A percentile compares a stretch with the other conserved stretches of the same genome.
Evolutionary conservation across 352 stramenopile species (phyloP).

Genomic region (Phytophthora chlamydospora): DNA sequence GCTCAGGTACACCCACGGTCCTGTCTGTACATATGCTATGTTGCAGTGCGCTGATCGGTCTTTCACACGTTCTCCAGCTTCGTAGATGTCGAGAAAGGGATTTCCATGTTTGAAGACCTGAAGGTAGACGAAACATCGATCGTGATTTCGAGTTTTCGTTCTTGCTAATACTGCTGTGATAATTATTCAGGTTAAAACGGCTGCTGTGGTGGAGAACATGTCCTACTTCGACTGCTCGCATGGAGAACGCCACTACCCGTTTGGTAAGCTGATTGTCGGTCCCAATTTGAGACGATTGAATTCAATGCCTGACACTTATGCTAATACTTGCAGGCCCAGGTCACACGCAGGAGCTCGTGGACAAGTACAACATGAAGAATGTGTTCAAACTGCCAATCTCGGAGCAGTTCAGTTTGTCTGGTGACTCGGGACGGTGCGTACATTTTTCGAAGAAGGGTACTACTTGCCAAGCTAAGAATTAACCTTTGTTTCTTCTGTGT

Average conservation of each 20-base stretch:
- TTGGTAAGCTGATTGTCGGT: slow-evolving; percentile 47
- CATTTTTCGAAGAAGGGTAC: neutral
- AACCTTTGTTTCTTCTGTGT: neutral
- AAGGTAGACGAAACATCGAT: slow-evolving; percentile 57
- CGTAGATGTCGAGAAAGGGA: slow-evolving; percentile 98
- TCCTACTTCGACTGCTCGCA: slow-evolving; percentile 95
- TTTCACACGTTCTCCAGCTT: slow-evolving; percentile 64
- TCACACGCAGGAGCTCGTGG: slow-evolving; percentile 76
- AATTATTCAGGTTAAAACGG: slow-evolving; percentile 89
- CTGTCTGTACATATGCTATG: neutral
- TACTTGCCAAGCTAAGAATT: neutral
- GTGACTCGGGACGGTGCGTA: slow-evolving; percentile 75
- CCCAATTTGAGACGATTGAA: neutral
- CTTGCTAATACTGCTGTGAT: slow-evolving; percentile 9
- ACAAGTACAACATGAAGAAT: slow-evolving; percentile 86
- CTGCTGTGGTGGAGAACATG: slow-evolving; percentile 99
- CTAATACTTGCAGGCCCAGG: slow-evolving; percentile 48
- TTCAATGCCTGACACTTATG: neutral
- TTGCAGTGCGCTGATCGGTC: neutral
- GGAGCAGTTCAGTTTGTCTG: slow-evolving; percentile 71
- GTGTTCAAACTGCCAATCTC: slow-evolving; percentile 87
- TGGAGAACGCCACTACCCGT: slow-evolving; percentile 86
- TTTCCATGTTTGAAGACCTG: slow-evolving; percentile 98
- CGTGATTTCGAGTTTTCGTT: neutral
- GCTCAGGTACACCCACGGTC: slow-evolving; percentile 66